Evolutionary conservation across 2,329 filamentous ascomycete genomes (phyloP).

Genomic region (Hypoxylon rubiginosum): DNA sequence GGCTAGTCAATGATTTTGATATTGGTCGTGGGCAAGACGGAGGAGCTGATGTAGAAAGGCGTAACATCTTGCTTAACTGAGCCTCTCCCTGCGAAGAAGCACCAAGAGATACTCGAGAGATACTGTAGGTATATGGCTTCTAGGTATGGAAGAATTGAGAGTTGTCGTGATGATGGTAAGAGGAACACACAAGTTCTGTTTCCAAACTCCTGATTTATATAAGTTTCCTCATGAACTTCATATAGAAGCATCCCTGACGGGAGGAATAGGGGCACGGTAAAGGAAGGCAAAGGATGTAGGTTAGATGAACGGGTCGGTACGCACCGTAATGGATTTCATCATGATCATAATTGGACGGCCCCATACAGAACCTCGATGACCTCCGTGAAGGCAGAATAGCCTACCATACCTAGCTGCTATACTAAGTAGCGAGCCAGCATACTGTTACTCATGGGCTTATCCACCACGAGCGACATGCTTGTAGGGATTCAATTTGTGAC

Average conservation of each 20-base stretch:
- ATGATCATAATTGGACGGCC: slow-evolving; percentile 41
- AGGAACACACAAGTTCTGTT: slow-evolving; percentile 16
- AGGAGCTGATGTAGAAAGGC: slow-evolving; percentile 1
- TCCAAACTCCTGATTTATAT: slow-evolving; percentile 45
- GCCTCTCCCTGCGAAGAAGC: neutral
- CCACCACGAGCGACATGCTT: slow-evolving; percentile 14
- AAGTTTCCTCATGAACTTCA: slow-evolving; percentile 32
- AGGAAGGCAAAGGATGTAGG: slow-evolving; percentile 34
- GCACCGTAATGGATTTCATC: slow-evolving; percentile 42
- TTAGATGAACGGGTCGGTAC: slow-evolving; percentile 35
- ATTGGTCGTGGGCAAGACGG: neutral
- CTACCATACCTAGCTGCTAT: slow-evolving; percentile 38
- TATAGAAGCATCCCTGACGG: slow-evolving; percentile 9
- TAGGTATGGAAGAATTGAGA: neutral
- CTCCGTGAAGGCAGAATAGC: slow-evolving; percentile 31
- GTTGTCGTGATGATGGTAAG: slow-evolving; percentile 14
- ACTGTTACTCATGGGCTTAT: slow-evolving; percentile 10
- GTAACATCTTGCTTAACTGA: slow-evolving; percentile 14
- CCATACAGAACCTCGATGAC: slow-evolving; percentile 34
- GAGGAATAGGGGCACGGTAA: slow-evolving; percentile 38
- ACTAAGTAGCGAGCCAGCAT: slow-evolving; percentile 18
- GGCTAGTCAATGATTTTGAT: neutral
- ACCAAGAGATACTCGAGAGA: neutral
- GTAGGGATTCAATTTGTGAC: slow-evolving; percentile 28
- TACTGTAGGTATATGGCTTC: neutral